Evolutionary conservation across 31 red algal species (phyloP).

Genomic region (Asparagopsis taxiformis): DNA sequence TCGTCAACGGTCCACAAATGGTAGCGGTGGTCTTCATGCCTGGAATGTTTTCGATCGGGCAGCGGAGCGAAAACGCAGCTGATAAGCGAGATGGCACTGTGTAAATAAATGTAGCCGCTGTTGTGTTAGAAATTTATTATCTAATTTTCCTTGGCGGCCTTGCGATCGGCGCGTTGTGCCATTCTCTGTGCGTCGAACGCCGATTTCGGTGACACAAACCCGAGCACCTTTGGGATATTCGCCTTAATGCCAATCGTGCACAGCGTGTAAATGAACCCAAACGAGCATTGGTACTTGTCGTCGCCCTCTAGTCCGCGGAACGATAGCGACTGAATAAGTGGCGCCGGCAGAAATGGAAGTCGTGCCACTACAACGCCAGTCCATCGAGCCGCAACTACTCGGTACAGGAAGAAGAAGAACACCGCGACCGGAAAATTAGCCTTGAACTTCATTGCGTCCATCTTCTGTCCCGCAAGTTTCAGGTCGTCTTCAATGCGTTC

Average conservation of each 20-base stretch:
- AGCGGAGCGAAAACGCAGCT: no score
- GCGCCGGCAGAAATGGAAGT: slow-evolving; percentile 79
- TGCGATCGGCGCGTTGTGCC: slow-evolving; percentile 42
- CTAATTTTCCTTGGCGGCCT: slow-evolving; percentile 20
- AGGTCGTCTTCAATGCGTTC: slow-evolving; percentile 78
- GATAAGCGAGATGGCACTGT: no score
- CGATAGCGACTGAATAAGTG: slow-evolving; percentile 59
- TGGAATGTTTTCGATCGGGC: no score
- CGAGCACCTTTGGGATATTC: slow-evolving; percentile 78
- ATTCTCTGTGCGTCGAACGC: slow-evolving; percentile 52
- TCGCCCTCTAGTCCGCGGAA: slow-evolving; percentile 60
- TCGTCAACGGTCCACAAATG: slow-evolving; percentile 20
- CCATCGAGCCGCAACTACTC: slow-evolving; percentile 59
- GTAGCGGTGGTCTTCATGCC: slow-evolving; percentile 21
- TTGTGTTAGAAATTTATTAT: neutral
- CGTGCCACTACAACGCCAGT: slow-evolving; percentile 69
- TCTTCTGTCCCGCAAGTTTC: slow-evolving; percentile 56
- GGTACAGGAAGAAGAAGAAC: slow-evolving; percentile 75
- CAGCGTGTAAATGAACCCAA: slow-evolving; percentile 89
- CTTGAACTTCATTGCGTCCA: slow-evolving; percentile 57
- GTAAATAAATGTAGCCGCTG: no score
- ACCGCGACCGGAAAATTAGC: slow-evolving; percentile 49
- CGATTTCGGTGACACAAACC: slow-evolving; percentile 71
- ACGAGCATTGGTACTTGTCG: slow-evolving; percentile 61
- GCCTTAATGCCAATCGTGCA: slow-evolving; percentile 86